Conservation (phyloP, 139 green algal species). For the Yamagishiella unicocca region DNA sequence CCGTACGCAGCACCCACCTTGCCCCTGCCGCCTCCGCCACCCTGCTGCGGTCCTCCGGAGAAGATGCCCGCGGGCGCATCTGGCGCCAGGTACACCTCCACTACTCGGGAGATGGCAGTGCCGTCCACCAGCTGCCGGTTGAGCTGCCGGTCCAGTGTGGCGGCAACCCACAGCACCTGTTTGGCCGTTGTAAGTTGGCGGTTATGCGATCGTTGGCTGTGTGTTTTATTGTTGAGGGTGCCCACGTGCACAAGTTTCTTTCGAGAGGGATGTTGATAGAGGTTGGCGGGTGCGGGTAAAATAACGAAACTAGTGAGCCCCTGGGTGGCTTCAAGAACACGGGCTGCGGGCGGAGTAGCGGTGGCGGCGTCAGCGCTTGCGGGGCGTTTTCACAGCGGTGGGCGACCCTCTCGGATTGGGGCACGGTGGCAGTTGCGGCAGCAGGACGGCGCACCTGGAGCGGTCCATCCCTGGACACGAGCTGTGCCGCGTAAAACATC, state of each 20-base stretch:
- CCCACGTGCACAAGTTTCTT: not conserved
- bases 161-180: constrained; percentile 45
- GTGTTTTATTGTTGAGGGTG: not conserved
- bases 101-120: constrained; percentile 27
- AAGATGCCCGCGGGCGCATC: constrained; percentile 24
- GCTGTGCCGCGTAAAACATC: constrained; percentile 94
- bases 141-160: constrained; percentile 36
- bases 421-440: too few relatives aligned
- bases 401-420: constrained; percentile 88
- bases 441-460: too few relatives aligned
- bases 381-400: not conserved
- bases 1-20: not conserved
- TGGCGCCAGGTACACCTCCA: constrained; percentile 34
- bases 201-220: not conserved
- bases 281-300: not conserved
- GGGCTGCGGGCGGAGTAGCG: not conserved
- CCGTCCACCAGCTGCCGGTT: constrained; percentile 18
- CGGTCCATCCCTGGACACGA: constrained; percentile 92
- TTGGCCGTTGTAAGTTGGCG: not conserved
- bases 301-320: not conserved
- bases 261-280: not conserved
- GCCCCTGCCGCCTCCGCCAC: not conserved
- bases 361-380: not conserved
- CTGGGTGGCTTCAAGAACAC: not conserved
- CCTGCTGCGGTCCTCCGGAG: not conserved